These are phyloP conservation scores for Neofusicoccum parvum DNA, from an alignment of 2,329 filamentous ascomycete species.

Conservation along the genomic window DNA sequence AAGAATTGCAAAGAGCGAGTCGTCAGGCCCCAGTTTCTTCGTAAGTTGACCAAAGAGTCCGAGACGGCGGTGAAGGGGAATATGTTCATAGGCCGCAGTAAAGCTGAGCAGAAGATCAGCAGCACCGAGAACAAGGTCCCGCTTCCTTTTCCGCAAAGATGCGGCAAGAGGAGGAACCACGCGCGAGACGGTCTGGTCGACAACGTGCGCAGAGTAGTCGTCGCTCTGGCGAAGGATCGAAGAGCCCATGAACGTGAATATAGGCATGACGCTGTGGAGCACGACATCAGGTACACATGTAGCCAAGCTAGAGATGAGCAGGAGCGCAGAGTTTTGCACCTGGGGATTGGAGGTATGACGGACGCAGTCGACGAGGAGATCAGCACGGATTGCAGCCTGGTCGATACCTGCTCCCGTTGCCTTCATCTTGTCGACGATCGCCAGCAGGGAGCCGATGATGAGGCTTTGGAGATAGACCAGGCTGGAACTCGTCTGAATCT, in stretches of 20 bases:
- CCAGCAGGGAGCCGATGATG: constrained; percentile 76
- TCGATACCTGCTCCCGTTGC: constrained; percentile 64
- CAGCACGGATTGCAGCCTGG: constrained; percentile 77
- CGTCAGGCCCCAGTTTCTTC: constrained; percentile 78
- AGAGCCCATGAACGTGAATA: constrained; percentile 97
- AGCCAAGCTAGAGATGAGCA: constrained; percentile 84
- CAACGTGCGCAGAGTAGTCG: constrained; percentile 94
- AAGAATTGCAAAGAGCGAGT: constrained; percentile 85
- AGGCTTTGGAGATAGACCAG: constrained; percentile 88
- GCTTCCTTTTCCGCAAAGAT: constrained; percentile 76
- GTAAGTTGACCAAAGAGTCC: constrained; percentile 83
- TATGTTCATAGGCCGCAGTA: constrained; percentile 93
- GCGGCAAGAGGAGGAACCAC: constrained; percentile 90
- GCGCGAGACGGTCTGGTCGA: constrained; percentile 87
- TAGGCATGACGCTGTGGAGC: constrained; percentile 96
- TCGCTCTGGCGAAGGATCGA: constrained; percentile 91
- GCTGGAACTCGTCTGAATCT: constrained; percentile 78
- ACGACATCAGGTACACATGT: constrained; percentile 87
- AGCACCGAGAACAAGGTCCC: constrained; percentile 77
- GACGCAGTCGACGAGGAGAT: constrained; percentile 91
- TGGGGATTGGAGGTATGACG: constrained; percentile 89
- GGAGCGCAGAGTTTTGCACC: constrained; percentile 87
- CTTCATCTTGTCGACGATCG: constrained; percentile 80
- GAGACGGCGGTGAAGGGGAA: constrained; percentile 81
- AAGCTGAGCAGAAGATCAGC: constrained; percentile 94